Percentiles rank a stretch among this genome's conserved stretches.
Conservation (phyloP, 2,329 filamentous ascomycete genomes). For the Pseudogymnoascus sp. region DNA sequence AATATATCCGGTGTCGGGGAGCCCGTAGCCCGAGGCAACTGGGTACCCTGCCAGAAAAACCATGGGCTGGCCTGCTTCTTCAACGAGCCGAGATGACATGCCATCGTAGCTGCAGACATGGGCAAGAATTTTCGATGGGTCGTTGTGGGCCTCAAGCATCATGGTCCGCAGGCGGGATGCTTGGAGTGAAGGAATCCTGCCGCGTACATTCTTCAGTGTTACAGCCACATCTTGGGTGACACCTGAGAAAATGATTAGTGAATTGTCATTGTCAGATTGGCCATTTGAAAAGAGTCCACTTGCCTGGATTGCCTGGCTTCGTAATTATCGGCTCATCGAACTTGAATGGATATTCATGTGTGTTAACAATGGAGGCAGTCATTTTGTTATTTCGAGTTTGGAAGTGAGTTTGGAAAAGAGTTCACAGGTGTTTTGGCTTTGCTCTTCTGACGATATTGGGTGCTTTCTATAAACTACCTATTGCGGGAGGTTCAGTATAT, state of each 20-base stretch:
- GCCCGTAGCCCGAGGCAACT: conserved; percentile 32
- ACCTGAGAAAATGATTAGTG: neutral
- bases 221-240: conserved; percentile 13
- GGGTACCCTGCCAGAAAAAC: conserved; percentile 37
- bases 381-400: conserved; percentile 12
- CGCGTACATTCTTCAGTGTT: conserved; percentile 28
- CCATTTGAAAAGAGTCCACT: conserved; percentile 2
- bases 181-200: conserved; percentile 31
- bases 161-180: conserved; percentile 31
- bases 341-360: conserved; percentile 28
- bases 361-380: conserved; percentile 27
- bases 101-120: conserved; percentile 36
- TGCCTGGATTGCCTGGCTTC: conserved; percentile 12
- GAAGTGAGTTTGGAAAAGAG: neutral
- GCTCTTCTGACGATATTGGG: neutral
- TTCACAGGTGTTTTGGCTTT: neutral
- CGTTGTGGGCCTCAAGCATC: conserved; percentile 33
- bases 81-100: conserved; percentile 34
- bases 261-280: neutral
- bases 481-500: neutral
- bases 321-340: conserved; percentile 17
- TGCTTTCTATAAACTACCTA: neutral
- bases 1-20: conserved; percentile 42
- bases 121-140: conserved; percentile 37
- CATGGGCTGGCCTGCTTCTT: conserved; percentile 38